These are phyloP conservation scores for Tubosaeta sp. DNA, from an alignment of 768 basidiomycete species.

Conservation along the genomic window DNA sequence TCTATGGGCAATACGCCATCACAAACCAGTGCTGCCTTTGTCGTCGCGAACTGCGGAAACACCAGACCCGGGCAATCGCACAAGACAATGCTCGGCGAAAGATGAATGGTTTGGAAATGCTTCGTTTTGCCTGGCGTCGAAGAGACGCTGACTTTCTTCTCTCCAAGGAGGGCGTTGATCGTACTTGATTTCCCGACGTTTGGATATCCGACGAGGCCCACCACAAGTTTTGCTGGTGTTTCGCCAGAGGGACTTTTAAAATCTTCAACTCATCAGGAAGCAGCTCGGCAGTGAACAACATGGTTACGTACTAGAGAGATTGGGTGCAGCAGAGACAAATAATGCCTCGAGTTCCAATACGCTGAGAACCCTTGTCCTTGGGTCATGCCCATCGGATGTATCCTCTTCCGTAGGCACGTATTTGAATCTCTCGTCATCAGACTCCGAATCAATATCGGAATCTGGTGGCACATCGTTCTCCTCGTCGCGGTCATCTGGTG, in stretches of 20 bases:
- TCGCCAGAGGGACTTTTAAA: conserved; percentile 59
- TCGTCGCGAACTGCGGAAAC: conserved; percentile 97
- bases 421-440: conserved; percentile 37
- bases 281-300: not conserved
- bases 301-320: conserved; percentile 52
- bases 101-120: conserved; percentile 96
- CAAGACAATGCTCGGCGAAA: conserved; percentile 81
- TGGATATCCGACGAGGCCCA: conserved; percentile 96
- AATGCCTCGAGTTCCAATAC: conserved; percentile 86
- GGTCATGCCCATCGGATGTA: conserved; percentile 48
- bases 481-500: conserved; percentile 28
- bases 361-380: conserved; percentile 71
- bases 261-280: conserved; percentile 37
- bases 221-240: conserved; percentile 59
- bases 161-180: conserved; percentile 92
- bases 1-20: conserved; percentile 98
- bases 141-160: conserved; percentile 97
- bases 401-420: conserved; percentile 57
- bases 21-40: conserved; percentile 92
- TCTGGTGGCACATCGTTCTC: conserved; percentile 25
- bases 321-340: conserved; percentile 68
- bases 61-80: conserved; percentile 99
- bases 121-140: conserved; percentile 98
- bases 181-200: conserved; percentile 99
- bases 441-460: conserved; percentile 28